Evolutionary conservation across 495 filamentous ascomycete genomes (phyloP).

Genomic region (Penicillium robsamsonii): DNA sequence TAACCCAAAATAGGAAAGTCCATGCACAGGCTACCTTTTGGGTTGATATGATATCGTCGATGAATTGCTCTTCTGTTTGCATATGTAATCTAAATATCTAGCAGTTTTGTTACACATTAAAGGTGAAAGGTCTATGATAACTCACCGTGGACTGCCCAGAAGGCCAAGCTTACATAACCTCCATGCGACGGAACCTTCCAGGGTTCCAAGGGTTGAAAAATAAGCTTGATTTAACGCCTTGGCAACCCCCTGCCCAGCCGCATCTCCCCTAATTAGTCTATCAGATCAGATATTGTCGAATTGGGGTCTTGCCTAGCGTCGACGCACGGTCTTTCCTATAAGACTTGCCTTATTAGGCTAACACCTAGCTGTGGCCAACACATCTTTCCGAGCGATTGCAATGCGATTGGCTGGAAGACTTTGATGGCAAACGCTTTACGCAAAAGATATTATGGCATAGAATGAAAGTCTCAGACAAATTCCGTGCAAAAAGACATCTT

Average conservation of each 20-base stretch:
- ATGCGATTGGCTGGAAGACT: slow-evolving; percentile 18
- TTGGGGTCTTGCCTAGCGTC: slow-evolving; percentile 3
- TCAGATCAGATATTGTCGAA: slow-evolving; percentile 7
- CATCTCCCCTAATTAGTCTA: neutral
- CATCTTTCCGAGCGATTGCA: neutral
- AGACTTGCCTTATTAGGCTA: slow-evolving; percentile 9
- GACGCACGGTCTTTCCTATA: neutral
- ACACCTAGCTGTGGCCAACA: slow-evolving; percentile 1
- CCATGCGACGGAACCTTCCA: too few species aligned
- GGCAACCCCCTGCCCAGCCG: neutral
- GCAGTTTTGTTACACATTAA: neutral
- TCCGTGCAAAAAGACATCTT: slow-evolving; percentile 4
- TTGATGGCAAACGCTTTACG: slow-evolving; percentile 18
- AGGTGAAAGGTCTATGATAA: neutral
- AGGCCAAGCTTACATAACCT: too few species aligned
- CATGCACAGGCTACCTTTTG: slow-evolving; percentile 6
- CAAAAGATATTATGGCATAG: slow-evolving; percentile 20
- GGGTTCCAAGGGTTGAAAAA: neutral
- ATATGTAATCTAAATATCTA: neutral
- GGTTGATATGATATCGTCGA: neutral
- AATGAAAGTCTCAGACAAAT: neutral
- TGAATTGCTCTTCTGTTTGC: neutral
- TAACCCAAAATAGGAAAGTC: slow-evolving; percentile 24
- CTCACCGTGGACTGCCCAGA: too few species aligned
- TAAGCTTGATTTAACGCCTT: slow-evolving; percentile 16